Conservation (phyloP, 345 rosid species). For the Camelina laxa region DNA sequence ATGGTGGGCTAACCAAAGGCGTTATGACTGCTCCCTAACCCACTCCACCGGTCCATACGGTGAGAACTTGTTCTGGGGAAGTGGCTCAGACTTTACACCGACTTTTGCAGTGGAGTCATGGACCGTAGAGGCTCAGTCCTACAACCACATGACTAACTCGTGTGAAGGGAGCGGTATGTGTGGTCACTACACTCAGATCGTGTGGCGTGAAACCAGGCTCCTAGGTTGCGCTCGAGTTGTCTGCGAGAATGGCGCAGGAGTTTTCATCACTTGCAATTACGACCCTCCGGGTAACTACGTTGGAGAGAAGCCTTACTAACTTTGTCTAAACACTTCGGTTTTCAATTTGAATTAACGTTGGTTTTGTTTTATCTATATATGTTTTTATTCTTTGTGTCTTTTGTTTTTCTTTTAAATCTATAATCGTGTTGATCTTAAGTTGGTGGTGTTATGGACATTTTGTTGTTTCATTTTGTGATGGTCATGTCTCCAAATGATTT, state of each 20-base stretch:
- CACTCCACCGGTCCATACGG: conserved; percentile 88
- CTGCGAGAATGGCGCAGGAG: conserved; percentile 60
- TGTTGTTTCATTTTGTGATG: conserved; percentile 22
- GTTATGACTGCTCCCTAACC: conserved; percentile 62
- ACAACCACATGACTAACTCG: conserved; percentile 58
- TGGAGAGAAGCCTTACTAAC: conserved; percentile 82
- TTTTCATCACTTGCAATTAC: conserved; percentile 85
- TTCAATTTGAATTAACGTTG: neutral
- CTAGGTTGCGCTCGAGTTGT: conserved; percentile 78
- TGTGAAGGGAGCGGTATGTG: conserved; percentile 57
- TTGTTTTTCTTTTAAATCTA: neutral
- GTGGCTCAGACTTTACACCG: conserved; percentile 72
- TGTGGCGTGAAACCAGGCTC: conserved; percentile 64
- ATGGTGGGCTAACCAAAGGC: conserved; percentile 65
- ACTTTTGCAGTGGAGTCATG: conserved; percentile 68
- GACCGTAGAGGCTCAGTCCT: conserved; percentile 65
- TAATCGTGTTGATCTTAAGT: conserved; percentile 8
- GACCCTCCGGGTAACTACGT: conserved; percentile 92
- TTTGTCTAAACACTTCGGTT: conserved; percentile 21
- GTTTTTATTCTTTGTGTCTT: neutral
- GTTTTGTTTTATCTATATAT: neutral
- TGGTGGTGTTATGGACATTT: conserved; percentile 27
- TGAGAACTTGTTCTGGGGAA: conserved; percentile 94
- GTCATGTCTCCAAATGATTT: conserved; percentile 5
- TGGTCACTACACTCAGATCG: conserved; percentile 90